Conservation (phyloP, 148 eudicot genomes). For the Drosera capensis region DNA sequence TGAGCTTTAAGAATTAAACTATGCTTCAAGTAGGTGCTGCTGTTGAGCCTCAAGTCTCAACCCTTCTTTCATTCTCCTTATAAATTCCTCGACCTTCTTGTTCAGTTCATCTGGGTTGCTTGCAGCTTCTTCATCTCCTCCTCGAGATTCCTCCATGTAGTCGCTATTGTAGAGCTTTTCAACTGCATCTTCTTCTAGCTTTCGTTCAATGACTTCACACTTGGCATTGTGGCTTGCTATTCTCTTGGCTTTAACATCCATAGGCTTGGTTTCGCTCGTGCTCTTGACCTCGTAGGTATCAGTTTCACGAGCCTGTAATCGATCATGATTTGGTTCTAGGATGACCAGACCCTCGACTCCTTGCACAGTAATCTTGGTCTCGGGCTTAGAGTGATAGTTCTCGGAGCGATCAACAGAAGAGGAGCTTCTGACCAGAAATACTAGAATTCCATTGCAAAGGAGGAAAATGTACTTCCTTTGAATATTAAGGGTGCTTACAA, state of each 20-base stretch:
- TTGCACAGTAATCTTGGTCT: neutral
- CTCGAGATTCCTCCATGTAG: neutral
- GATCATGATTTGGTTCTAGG: neutral
- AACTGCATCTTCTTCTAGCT: conserved; percentile 11
- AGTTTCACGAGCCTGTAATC: neutral
- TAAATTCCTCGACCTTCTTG: conserved; percentile 67
- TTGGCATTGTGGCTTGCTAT: too few species aligned
- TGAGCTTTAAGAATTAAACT: too few species aligned
- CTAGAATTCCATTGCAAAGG: conserved; percentile 25
- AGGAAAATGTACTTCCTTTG: conserved; percentile 30
- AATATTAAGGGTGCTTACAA: neutral
- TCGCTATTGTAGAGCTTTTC: neutral
- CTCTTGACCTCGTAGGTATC: neutral
- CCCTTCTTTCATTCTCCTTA: conserved; percentile 59
- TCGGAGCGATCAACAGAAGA: neutral
- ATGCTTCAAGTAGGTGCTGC: conserved; percentile 7
- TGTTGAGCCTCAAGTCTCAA: conserved; percentile 39
- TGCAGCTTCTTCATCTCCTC: conserved; percentile 14
- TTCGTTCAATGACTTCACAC: neutral
- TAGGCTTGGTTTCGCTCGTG: neutral
- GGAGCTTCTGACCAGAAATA: conserved; percentile 11
- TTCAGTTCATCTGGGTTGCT: conserved; percentile 57
- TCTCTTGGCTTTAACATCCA: conserved; percentile 29
- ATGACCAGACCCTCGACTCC: neutral
- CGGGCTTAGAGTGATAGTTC: neutral